Evolutionary conservation across 345 rosid genomes (phyloP), one percentile per base, ranked within the genome.

Genomic region (Acer negundo): DNA sequence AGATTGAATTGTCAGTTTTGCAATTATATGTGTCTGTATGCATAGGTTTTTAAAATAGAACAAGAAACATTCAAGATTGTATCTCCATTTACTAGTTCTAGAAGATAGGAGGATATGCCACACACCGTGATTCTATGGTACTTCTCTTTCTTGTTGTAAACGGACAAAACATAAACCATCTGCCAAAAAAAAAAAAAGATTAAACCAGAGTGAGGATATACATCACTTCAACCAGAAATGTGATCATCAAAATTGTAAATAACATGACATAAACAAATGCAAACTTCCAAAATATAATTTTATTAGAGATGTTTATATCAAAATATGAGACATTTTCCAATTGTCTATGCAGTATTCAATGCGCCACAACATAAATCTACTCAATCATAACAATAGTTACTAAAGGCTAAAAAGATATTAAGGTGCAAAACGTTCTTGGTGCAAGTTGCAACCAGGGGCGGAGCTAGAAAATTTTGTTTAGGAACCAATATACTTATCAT

Each of bases 141-240:
- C 79, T 97, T 97, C 85, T 94, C 98, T 84, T 94, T 97, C 89
- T 91, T 94, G 97, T 89, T 91, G 84, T 97, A 93, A 12, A 94
- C 87, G 46, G 90, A 97, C 73, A 97, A 85, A 78, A 97, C 99
- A 28, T 97, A 97, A 73, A 97, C 91, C 98, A 91, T 94, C 99
- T 97, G 99, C 84, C 83, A 70, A 77, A 78, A 56, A 35, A 58
- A 23, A 38, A 19, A 38, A 73, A 44, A 62, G 7, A 73, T 26
- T 68, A 70, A 22, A 26, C 22, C 44, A 22, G 23, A 59, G 23
- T n/a, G 59, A 67, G 22, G 47, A 74, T 28, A 63, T 75, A 63
- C 31, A 26, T 22, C 17, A 28, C 26, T 35, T n/a, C n/a, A 68
- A 13, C 42, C 11, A 69, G 23, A 56, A 65, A 55, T 38, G 55